Base-by-base conservation (phyloP, 2,329 filamentous ascomycete genomes). In the Alternaria alternata region DNA sequence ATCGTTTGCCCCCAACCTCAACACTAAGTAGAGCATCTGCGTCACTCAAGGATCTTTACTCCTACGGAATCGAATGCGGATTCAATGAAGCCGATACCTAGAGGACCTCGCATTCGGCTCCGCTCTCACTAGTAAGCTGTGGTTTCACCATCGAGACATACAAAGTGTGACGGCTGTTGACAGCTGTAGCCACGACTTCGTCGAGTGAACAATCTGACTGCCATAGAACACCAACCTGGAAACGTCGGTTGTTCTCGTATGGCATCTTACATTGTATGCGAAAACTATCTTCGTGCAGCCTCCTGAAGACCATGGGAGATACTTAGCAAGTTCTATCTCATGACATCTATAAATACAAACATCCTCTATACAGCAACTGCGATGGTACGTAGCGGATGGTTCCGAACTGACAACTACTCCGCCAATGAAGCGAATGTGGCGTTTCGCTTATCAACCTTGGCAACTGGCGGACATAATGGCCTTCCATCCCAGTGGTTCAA, bases 371-470 rank as follows among this genome's bases (percentile, higher is more conserved):
- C 24, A 28, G 24, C 36, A 16, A 41, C 20, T 42, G 26, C 20
- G 16, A 22, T 36, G 11, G 44, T 48, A 32, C 16, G 32, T 38
- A 38, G 46, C 34, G 46, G 14, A 38, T 18, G 38, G 32, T 14
- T 48, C 46, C 46, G 32, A n/a, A 38, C 20, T n/a, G 46, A 38
- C 5, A 38, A 26, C 46, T 8, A 26, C 24, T 20, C 32, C 32
- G 32, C 46, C 46, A 42, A 30, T 49, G 32, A 39, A 41, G 32
- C 34, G 18, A 44, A 42, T n/a, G 34, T 43, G 49, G 53, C 41
- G 52, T 22, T 22, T 42, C 44, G 32, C 32, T 46, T 48, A 32
- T 14, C 39, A 30, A 22, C 26, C 51, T 59, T 59, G 59, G 59
- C 46, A 59, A 53, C 36, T 47, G 44, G 41, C 41, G 30, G 46